Base-by-base conservation (phyloP, 345 rosid species). In the Pugionium dolabratum region DNA sequence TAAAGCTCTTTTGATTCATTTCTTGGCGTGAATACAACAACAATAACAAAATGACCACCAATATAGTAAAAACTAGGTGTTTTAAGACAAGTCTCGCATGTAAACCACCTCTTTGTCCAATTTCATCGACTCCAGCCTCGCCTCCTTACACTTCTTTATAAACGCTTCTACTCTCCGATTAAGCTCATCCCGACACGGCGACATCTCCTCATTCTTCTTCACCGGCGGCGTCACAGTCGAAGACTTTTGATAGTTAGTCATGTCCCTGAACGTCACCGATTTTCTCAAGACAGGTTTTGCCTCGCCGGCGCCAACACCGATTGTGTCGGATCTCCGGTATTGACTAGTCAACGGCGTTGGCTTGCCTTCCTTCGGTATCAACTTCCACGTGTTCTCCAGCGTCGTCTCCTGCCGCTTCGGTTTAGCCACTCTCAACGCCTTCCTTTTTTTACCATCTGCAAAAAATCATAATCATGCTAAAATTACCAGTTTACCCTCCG, bases 131-230 rank as follows among this genome's bases (percentile, higher is more conserved):
- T 79, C 85, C 25, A 79, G 75, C 53, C 95, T 78, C 78, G 88
- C 90, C 27, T 86, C 87, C 26, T 90, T 84, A 44, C 82, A 82
- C 76, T 88, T 90, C 59, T 59, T 84, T 4, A 90, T 90, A 59
- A 90, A 90, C 67, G 85, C 92, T 73, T 90, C 97, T 0, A 80
- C 92, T 63, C 90, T 83, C 11, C 81, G 80, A 67, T 90, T 86
- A 81, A 88, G 75, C 82, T 90, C 97, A 53, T 90, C 97, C 45
- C 80, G 81, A 69, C 83, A 76, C 71, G 82, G 79, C 33, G 87
- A 84, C 72, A 78, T 73, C 54, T 79, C 88, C 37, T 76, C 80
- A 64, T 78, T 75, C 66, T 81, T 67, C 82, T 66, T 81, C 71
- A 69, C 62, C 43, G 64, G 57, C 56, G n/a, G 1, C 25, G 30